These are phyloP conservation scores for Aspergillus nidulans DNA, from an alignment of 495 filamentous ascomycete genomes.

Conservation along the genomic window DNA sequence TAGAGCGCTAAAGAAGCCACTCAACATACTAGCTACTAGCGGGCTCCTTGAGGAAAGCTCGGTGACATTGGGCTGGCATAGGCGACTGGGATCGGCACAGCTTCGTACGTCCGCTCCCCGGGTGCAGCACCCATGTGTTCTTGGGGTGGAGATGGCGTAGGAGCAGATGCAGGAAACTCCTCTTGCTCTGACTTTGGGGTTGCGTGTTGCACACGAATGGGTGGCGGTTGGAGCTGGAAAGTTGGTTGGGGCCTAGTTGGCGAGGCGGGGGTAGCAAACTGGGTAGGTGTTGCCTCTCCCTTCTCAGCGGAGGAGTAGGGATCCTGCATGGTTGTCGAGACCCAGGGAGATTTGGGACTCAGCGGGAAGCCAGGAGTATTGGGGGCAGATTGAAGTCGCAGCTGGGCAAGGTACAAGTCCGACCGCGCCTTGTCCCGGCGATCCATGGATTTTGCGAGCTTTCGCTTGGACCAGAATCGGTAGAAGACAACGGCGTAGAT, in stretches of 20 bases:
- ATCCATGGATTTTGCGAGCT: conserved; percentile 94
- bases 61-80: conserved; percentile 45
- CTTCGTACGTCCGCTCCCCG: conserved; percentile 46
- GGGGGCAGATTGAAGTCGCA: conserved; percentile 85
- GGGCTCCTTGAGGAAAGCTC: conserved; percentile 22
- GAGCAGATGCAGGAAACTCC: conserved; percentile 46
- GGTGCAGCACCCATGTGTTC: conserved; percentile 44
- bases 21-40: conserved; percentile 7
- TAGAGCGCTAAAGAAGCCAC: not conserved
- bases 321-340: conserved; percentile 37
- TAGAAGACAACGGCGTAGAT: conserved; percentile 95
- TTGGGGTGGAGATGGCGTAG: conserved; percentile 22
- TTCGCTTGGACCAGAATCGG: conserved; percentile 91
- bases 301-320: conserved; percentile 53
- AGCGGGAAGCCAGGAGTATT: conserved; percentile 81
- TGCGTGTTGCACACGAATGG: conserved; percentile 67
- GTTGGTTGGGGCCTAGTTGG: conserved; percentile 49
- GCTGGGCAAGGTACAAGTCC: conserved; percentile 92
- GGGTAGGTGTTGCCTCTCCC: conserved; percentile 40
- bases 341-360: conserved; percentile 48
- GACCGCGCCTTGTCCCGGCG: conserved; percentile 87
- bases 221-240: conserved; percentile 83
- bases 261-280: conserved; percentile 45
- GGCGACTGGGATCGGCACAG: conserved; percentile 50
- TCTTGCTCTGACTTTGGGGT: conserved; percentile 63